These are phyloP conservation scores for Rhododendron ferrugineum DNA, from an alignment of 148 eudicot species.

Conservation along the genomic window DNA sequence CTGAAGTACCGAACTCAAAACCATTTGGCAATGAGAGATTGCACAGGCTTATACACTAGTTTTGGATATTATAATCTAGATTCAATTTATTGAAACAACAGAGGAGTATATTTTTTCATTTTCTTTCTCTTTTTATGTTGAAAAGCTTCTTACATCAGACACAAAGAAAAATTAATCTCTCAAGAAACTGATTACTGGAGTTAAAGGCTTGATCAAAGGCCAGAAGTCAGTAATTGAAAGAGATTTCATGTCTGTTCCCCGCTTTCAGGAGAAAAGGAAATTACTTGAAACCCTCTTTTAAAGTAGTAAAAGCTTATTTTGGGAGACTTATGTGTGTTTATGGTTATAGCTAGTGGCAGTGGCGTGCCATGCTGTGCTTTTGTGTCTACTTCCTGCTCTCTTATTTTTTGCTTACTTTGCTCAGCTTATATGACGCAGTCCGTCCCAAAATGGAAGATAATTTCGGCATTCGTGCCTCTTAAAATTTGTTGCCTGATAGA, in stretches of 20 bases:
- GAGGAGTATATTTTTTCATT: background rate
- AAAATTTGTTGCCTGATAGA: background rate
- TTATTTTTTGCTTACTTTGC: background rate
- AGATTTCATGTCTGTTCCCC: background rate
- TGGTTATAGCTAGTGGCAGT: background rate
- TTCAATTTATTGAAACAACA: background rate
- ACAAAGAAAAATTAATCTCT: background rate
- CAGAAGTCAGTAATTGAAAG: background rate
- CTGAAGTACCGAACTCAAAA: background rate
- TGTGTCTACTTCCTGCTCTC: background rate
- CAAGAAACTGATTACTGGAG: background rate
- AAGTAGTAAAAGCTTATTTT: background rate
- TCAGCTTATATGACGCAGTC: background rate
- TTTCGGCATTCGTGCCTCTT: too few relatives aligned
- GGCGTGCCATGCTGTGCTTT: background rate
- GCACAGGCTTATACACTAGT: background rate
- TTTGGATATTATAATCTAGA: background rate
- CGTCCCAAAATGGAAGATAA: background rate
- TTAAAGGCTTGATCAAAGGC: background rate
- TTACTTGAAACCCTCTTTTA: background rate
- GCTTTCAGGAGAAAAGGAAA: background rate
- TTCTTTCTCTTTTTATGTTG: background rate
- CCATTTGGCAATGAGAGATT: background rate
- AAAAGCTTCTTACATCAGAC: background rate
- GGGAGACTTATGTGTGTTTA: background rate